A percentile compares a stretch with the other conserved stretches of the same genome.
Evolutionary conservation across 1,284 basidiomycete genomes (phyloP).

Genomic region (Afroboletus lepidellus): DNA sequence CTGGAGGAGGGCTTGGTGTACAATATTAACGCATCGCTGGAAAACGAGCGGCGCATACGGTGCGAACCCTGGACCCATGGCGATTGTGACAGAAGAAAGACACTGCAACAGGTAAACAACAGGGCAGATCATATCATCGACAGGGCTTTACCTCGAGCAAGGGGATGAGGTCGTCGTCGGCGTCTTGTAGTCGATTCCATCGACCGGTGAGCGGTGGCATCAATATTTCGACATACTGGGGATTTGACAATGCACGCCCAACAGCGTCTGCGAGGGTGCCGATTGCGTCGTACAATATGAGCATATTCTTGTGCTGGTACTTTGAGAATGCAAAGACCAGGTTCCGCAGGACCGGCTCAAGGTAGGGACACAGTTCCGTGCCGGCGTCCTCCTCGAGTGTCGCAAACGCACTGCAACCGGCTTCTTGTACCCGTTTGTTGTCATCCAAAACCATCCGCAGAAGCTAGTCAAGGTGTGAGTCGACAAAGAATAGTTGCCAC

Average conservation of each 20-base stretch:
- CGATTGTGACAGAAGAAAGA: slow-evolving; percentile 95
- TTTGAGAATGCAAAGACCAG: slow-evolving; percentile 96
- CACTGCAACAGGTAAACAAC: slow-evolving; percentile 57
- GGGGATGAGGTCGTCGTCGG: slow-evolving; percentile 92
- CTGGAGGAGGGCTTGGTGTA: slow-evolving; percentile 77
- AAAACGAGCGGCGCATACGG: slow-evolving; percentile 92
- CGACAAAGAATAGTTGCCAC: background rate
- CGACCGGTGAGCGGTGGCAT: slow-evolving; percentile 93
- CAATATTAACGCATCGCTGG: slow-evolving; percentile 86
- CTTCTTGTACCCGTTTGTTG: slow-evolving; percentile 99
- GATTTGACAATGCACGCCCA: slow-evolving; percentile 82
- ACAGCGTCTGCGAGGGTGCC: slow-evolving; percentile 98
- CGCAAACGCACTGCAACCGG: slow-evolving; percentile 97
- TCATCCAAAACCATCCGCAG: slow-evolving; percentile 98
- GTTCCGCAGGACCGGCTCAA: slow-evolving; percentile 93
- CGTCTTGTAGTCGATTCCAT: slow-evolving; percentile 88
- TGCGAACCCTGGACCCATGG: slow-evolving; percentile 89
- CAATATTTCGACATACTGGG: slow-evolving; percentile 88
- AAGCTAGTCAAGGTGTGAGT: slow-evolving; percentile 50
- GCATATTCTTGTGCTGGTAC: slow-evolving; percentile 99
- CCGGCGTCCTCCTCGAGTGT: slow-evolving; percentile 99
- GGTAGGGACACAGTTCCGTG: slow-evolving; percentile 83
- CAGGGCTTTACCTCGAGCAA: slow-evolving; percentile 74
- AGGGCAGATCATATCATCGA: background rate
- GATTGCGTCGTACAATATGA: slow-evolving; percentile 97